Conservation (phyloP, 2,329 filamentous ascomycete genomes). For the Scytalidium lignicola region DNA sequence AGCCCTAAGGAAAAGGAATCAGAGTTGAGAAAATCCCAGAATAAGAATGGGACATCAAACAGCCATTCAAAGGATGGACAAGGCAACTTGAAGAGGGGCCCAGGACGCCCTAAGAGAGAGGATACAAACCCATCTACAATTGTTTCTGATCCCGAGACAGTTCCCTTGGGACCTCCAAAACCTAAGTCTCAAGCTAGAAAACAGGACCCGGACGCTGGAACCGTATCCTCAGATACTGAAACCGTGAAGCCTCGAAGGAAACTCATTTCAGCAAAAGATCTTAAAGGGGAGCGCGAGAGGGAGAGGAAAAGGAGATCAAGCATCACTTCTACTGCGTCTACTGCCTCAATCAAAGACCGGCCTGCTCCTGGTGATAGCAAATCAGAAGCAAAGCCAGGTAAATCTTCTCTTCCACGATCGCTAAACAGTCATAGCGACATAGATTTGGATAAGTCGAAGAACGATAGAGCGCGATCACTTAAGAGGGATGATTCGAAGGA, state of each 20-base stretch:
- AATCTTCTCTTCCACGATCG: constrained; percentile 13
- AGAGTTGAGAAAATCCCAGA: constrained; percentile 14
- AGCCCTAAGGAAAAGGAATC: constrained; percentile 17
- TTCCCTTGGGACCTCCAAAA: constrained; percentile 35
- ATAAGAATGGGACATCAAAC: constrained; percentile 11
- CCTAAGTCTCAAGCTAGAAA: constrained; percentile 44
- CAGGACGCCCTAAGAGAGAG: constrained; percentile 51
- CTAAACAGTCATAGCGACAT: constrained; percentile 14
- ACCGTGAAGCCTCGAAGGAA: constrained; percentile 54
- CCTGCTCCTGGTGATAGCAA: constrained; percentile 32
- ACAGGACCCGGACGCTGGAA: constrained; percentile 48
- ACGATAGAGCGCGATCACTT: constrained; percentile 53
- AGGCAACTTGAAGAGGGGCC: constrained; percentile 33
- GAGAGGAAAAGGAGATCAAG: constrained; percentile 49
- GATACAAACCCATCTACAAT: constrained; percentile 11
- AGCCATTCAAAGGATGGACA: constrained; percentile 17
- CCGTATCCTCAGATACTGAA: constrained; percentile 47
- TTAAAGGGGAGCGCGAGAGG: constrained; percentile 51
- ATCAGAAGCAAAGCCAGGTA: constrained; percentile 47
- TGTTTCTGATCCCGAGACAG: constrained; percentile 22
- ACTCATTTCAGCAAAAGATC: constrained; percentile 57
- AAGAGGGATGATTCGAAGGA: constrained; percentile 59
- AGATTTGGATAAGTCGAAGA: constrained; percentile 18
- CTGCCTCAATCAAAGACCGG: constrained; percentile 45
- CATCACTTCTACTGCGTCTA: constrained; percentile 51